Percentiles rank a stretch among this genome's conserved stretches.
Evolutionary conservation across 495 filamentous ascomycete genomes (phyloP).

Genomic region (Daldinia vernicosa): DNA sequence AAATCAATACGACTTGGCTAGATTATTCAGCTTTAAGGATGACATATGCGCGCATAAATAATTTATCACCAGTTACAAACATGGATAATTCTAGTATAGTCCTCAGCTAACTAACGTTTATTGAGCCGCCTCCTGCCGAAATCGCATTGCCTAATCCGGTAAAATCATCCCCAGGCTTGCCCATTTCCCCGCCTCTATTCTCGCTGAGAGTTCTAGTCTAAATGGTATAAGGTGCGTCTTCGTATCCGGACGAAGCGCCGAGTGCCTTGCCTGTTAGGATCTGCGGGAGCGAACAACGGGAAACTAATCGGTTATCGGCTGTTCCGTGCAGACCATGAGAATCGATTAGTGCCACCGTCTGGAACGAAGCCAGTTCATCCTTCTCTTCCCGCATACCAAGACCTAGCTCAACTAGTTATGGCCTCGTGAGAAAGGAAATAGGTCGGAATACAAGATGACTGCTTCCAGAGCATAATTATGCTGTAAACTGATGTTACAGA

Average conservation of each 20-base stretch:
- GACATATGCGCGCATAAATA: background rate
- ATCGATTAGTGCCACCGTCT: constrained; percentile 7
- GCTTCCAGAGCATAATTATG: constrained; percentile 34
- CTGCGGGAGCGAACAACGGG: constrained; percentile 5
- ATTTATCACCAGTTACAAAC: background rate
- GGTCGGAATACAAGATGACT: constrained; percentile 29
- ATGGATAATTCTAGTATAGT: constrained; percentile 3
- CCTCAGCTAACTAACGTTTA: constrained; percentile 30
- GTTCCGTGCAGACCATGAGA: constrained; percentile 31
- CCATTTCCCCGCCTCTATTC: constrained; percentile 24
- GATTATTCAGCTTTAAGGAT: constrained; percentile 31
- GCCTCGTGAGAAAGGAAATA: constrained; percentile 14
- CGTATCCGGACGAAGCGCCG: constrained; percentile 31
- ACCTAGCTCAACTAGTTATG: constrained; percentile 32
- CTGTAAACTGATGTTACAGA: constrained; percentile 21
- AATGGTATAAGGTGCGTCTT: constrained; percentile 15
- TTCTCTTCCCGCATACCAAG: constrained; percentile 13
- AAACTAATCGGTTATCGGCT: constrained; percentile 8
- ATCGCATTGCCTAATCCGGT: constrained; percentile 19
- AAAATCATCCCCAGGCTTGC: constrained; percentile 36
- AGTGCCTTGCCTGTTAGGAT: constrained; percentile 12
- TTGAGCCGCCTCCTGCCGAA: constrained; percentile 28
- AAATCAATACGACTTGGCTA: constrained; percentile 17
- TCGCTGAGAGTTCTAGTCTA: constrained; percentile 40
- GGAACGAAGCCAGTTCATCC: constrained; percentile 28